A percentile compares a stretch with the other conserved stretches of the same genome.
Conservation (phyloP, 768 basidiomycete genomes). For the Suillus paluster region DNA sequence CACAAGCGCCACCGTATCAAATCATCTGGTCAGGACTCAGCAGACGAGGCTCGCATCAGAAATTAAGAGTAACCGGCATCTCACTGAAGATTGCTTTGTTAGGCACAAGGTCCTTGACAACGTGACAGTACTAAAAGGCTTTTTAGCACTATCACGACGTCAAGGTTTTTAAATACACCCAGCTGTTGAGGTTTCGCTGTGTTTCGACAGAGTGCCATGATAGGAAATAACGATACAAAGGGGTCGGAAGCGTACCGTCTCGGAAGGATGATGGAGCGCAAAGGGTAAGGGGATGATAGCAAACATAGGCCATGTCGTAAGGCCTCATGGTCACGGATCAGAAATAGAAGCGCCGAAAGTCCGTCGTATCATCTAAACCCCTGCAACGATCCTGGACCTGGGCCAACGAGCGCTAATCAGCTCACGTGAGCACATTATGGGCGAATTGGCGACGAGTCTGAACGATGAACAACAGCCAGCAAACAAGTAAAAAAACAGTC, state of each 20-base stretch:
- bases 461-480: constrained; percentile 14
- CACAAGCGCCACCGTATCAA: background rate
- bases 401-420: background rate
- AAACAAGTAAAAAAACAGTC: background rate
- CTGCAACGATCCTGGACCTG: too few relatives aligned
- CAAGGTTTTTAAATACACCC: too few relatives aligned
- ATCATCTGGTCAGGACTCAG: background rate
- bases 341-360: background rate
- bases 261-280: background rate
- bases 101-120: constrained; percentile 50
- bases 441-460: constrained; percentile 3
- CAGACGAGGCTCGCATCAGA: background rate
- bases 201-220: background rate
- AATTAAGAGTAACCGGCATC: constrained; percentile 38
- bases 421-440: background rate
- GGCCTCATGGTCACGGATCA: background rate
- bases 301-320: constrained; percentile 1
- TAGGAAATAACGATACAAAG: background rate
- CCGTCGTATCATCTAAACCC: too few relatives aligned
- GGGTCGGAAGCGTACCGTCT: background rate
- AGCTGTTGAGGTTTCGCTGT: constrained; percentile 36
- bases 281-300: background rate
- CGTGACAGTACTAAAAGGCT: too few relatives aligned
- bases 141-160: too few relatives aligned
- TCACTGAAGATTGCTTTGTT: constrained; percentile 49